Evolutionary conservation across 805 yeast genomes (phyloP).

Genomic region (Pichia scutulata): DNA sequence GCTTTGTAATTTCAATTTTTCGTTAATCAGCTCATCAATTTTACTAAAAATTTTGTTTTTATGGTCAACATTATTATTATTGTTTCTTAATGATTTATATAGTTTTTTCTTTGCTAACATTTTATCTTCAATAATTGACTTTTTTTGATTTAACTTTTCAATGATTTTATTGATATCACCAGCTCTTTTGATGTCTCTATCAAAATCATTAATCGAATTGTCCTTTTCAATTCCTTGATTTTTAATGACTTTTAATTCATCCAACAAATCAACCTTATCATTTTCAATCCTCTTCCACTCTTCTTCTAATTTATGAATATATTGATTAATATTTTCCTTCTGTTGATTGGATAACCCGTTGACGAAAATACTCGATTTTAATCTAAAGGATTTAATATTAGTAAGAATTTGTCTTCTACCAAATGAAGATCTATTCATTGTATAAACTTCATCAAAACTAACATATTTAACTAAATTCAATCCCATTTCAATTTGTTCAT

Average conservation of each 20-base stretch:
- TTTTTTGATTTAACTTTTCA: slow-evolving; percentile 1
- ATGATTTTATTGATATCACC: not conserved
- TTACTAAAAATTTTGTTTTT: not conserved
- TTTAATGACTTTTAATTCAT: not conserved
- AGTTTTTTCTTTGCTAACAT: not conserved
- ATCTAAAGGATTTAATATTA: slow-evolving; percentile 27
- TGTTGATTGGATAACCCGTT: slow-evolving; percentile 27
- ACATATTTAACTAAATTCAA: slow-evolving; percentile 49
- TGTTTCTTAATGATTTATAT: slow-evolving; percentile 1
- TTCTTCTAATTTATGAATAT: slow-evolving; percentile 11
- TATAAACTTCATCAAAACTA: slow-evolving; percentile 47
- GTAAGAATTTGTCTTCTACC: slow-evolving; percentile 51
- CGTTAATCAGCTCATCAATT: not conserved
- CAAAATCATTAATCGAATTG: not conserved
- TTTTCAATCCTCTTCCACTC: slow-evolving; percentile 1
- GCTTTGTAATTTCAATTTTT: not conserved
- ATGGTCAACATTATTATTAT: not conserved
- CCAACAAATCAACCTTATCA: not conserved
- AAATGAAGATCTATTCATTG: slow-evolving; percentile 50
- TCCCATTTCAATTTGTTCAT: slow-evolving; percentile 32
- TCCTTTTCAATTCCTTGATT: not conserved
- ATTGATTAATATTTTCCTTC: slow-evolving; percentile 12
- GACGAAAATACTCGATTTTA: slow-evolving; percentile 25
- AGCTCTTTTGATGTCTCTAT: not conserved
- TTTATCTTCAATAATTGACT: not conserved